Conservation (phyloP, 2,329 filamentous ascomycete genomes). For the Xylogone sp. region DNA sequence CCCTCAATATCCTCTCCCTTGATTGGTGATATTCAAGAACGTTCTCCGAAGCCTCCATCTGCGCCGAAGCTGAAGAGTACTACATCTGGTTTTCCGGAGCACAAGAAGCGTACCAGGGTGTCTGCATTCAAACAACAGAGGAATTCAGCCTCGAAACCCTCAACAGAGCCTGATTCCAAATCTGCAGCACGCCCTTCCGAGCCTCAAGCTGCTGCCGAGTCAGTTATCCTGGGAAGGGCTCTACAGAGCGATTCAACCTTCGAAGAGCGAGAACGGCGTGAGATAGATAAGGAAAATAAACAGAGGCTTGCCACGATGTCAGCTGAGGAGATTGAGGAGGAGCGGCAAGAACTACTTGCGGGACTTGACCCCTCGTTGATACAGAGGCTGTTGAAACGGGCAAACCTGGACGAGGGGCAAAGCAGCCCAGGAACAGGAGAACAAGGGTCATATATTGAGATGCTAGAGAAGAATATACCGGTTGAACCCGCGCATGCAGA, state of each 20-base stretch:
- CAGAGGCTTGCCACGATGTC: constrained; percentile 75
- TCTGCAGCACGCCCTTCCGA: constrained; percentile 15
- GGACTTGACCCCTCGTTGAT: constrained; percentile 72
- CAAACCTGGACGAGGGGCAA: constrained; percentile 27
- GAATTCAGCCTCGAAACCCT: constrained; percentile 8
- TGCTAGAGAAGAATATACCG: background rate
- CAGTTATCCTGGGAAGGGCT: constrained; percentile 15
- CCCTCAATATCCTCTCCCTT: constrained; percentile 36
- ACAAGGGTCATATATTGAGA: background rate
- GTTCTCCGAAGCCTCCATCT: constrained; percentile 59
- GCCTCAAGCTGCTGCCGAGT: constrained; percentile 12
- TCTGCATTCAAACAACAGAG: constrained; percentile 79
- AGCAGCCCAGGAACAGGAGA: constrained; percentile 24
- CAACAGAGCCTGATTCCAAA: constrained; percentile 7
- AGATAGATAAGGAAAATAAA: constrained; percentile 81
- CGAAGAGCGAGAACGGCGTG: constrained; percentile 57
- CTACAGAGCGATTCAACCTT: constrained; percentile 21
- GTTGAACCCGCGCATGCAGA: background rate
- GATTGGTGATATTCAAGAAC: constrained; percentile 76
- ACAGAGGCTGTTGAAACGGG: constrained; percentile 60
- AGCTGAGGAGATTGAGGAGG: constrained; percentile 73
- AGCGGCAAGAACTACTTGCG: constrained; percentile 76
- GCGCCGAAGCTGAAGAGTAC: constrained; percentile 55
- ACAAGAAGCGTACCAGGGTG: constrained; percentile 68
- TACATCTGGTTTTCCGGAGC: constrained; percentile 78